phyloP scores from a whole-genome alignment of 129 eudicot species.

The Flaveria linearis region DNA sequence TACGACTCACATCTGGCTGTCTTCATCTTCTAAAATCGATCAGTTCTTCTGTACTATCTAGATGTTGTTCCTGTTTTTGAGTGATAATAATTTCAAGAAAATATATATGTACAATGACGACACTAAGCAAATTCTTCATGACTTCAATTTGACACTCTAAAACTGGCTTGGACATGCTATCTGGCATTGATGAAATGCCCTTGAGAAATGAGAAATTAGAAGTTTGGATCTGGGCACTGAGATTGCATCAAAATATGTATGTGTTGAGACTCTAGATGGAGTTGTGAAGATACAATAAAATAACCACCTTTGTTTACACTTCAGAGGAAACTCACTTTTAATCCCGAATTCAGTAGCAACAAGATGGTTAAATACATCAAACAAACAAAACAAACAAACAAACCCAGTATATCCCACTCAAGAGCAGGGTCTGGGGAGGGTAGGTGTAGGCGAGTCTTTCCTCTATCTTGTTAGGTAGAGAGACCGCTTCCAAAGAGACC shows the following conservation, averaged over 20 bases:
- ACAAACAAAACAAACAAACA: no score
- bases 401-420: no score
- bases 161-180: background rate
- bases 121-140: background rate
- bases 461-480: no score
- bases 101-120: background rate
- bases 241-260: background rate
- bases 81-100: background rate
- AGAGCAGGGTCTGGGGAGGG: no score
- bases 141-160: background rate
- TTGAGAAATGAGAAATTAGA: background rate
- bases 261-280: background rate
- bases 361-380: background rate
- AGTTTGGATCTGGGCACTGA: background rate
- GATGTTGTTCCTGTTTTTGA: constrained; percentile 4
- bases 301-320: background rate
- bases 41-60: background rate
- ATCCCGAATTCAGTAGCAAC: background rate
- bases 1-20: background rate
- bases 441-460: no score
- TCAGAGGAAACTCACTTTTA: background rate
- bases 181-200: background rate
- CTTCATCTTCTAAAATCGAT: background rate
- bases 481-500: no score
- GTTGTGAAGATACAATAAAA: background rate